Evolutionary conservation across 2,329 filamentous ascomycete genomes (phyloP), one percentile per base, ranked within the genome.

Genomic region (Diaporthe aspalathi): DNA sequence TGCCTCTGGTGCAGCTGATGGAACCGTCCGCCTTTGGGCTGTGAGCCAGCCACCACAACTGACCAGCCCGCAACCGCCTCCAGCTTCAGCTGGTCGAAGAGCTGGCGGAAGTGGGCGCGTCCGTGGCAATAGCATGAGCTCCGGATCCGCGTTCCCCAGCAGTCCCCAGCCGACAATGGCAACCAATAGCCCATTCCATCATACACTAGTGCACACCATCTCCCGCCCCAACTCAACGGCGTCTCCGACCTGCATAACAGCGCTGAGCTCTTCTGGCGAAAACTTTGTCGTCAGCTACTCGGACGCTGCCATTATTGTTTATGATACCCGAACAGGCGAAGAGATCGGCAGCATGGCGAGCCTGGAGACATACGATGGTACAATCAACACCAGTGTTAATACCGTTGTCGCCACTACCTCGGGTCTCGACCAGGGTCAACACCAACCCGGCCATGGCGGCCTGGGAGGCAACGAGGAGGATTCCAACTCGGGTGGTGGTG

Each of bases 261-360:
- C 95, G 0, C 85, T 98, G n/a, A 93, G 93, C 54, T 84, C 90
- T 20, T 90, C 89, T 2, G 95, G 96, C 2, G 93, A 97, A 77
- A 92, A 91, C 6, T 98, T 99, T 80, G 94, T 98, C 1, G 96
- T 98, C 2, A 94, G 94, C 24, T 99, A 97, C 80, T 90, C 93
- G 0, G 95, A 99, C 81, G 94, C 95, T 2, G 91, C 94, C 1
- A 93, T 98, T 67, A 85, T 98, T 20, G 92, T 98, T 22, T 99
- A 95, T 80, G 95, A 98, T 79, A 98, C 95, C 1, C 87, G 94
- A 74, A 94, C 93, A 0, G 96, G 95, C 57, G 96, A 98, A 80
- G 94, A 97, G 78, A 90, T 98, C 49, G 94, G 94, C 40, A 91
- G 90, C 57, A 98, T 99, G 95, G 94, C 94, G 45, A 98, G 94